These are phyloP conservation scores for Colletotrichum simmondsii DNA, from an alignment of 2,329 filamentous ascomycete genomes.

Conservation along the genomic window DNA sequence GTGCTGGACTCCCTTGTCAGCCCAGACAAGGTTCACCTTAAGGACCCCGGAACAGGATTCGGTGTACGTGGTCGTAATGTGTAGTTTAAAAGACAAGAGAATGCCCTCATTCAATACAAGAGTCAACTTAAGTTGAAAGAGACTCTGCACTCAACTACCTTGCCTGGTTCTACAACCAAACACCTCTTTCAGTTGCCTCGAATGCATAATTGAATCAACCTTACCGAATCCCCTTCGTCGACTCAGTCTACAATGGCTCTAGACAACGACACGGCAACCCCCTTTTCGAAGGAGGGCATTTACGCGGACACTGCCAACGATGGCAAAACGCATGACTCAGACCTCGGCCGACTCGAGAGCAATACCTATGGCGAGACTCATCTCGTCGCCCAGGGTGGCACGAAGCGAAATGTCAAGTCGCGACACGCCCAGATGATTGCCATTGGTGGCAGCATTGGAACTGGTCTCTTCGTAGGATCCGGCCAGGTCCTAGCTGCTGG, in stretches of 20 bases:
- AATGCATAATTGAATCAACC: neutral
- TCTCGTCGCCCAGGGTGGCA: neutral
- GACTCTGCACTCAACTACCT: neutral
- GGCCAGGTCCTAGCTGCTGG: neutral
- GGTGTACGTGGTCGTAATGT: neutral
- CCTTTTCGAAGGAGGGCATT: neutral
- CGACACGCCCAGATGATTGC: neutral
- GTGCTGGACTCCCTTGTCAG: neutral
- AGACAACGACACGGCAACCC: neutral
- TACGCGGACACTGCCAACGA: neutral
- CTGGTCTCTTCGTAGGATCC: neutral
- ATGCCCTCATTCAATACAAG: neutral
- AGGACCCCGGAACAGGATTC: neutral
- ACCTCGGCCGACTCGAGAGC: neutral
- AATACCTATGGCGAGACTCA: neutral
- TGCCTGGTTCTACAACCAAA: neutral
- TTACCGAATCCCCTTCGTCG: neutral
- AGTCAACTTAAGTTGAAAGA: neutral
- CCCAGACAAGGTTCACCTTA: neutral
- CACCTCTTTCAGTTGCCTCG: neutral
- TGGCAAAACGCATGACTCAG: neutral
- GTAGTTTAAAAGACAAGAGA: neutral
- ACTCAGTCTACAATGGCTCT: neutral
- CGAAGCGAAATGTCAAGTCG: neutral
- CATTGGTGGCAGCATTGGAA: neutral